Base-by-base conservation (phyloP, 176 grass and related monocot genomes). In the Oryza coarctata region DNA sequence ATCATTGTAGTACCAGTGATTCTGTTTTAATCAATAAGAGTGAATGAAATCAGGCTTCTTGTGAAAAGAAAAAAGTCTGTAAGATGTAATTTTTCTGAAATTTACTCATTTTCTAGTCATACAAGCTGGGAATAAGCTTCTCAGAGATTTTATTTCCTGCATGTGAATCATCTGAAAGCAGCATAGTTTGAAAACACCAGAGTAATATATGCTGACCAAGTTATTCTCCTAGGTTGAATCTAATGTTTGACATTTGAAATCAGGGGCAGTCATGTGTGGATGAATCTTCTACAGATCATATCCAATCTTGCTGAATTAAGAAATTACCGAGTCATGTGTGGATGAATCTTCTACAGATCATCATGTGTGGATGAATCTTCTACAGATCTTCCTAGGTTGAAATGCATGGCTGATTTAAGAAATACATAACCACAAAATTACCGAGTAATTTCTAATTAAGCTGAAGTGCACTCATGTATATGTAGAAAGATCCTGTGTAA, bases 141-240 rank as follows among this genome's bases (percentile, higher is more conserved):
- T 30, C 25, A 72, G 70, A 47, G 14, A 4, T 72, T 50, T 73
- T 43, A 32, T 73, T 14, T 73, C 17, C 43, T 73, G 20, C 27
- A 31, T 45, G n/a, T 26, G 23, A 27, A 44, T 23, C 71, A 50
- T 50, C 26, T 73, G 44, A 50, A 73, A 44, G 35, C 34, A 71
- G 6, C 38, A 31, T 44, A 73, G 41, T 73, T 73, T 50, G 18
- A 32, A 22, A 43, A 7, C 29, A 14, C 17, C 70, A 29, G 23
- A 41, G 36, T 47, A 45, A 71, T 29, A 55, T 22, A 57, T 45
- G 13, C n/a, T 28, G 69, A 85, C 50, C 15, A 5, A 5, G 28
- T 73, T 65, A 60, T 73, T 52, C 3, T 55, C 68, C 75, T 1
- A 73, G 70, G 70, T 26, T 67, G 44, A 74, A 80, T n/a, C n/a